phyloP scores from a whole-genome alignment of 371 early-diverging fungal genomes.

The Saksenaea vasiformis region DNA sequence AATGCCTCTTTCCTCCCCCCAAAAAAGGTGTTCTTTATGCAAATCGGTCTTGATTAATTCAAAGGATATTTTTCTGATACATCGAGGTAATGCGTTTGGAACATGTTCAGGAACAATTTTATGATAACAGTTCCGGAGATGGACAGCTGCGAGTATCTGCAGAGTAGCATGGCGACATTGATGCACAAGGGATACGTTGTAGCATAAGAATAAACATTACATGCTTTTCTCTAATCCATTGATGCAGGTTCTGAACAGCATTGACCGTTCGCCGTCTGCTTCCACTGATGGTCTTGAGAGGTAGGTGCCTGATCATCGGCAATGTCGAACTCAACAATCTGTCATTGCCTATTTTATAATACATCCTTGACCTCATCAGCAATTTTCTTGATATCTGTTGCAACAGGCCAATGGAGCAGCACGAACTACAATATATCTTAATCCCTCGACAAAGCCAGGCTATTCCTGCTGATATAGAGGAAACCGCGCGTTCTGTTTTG shows the following conservation, averaged over 20 bases:
- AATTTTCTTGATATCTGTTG: too few species aligned
- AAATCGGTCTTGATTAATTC: background rate
- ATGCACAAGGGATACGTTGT: constrained; percentile 19
- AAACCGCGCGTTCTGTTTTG: too few species aligned
- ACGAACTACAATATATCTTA: too few species aligned
- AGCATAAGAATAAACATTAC: background rate
- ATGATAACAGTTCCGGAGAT: constrained; percentile 14
- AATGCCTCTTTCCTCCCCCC: background rate
- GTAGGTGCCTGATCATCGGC: too few species aligned
- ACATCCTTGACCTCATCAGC: too few species aligned
- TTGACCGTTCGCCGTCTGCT: constrained; percentile 14
- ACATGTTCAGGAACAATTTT: constrained; percentile 16
- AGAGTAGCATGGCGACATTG: constrained; percentile 14
- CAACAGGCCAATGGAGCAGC: too few species aligned
- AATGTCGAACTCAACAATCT: too few species aligned
- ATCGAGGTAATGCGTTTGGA: constrained; percentile 3
- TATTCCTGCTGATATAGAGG: too few species aligned
- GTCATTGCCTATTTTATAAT: too few species aligned
- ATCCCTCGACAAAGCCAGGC: too few species aligned
- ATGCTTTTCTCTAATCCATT: constrained; percentile 3
- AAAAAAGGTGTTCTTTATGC: background rate
- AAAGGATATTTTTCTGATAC: background rate
- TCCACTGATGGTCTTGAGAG: constrained; percentile 20
- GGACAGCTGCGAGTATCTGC: constrained; percentile 13
- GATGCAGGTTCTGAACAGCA: background rate